phyloP scores from a whole-genome alignment of 768 basidiomycete species.

The Amanita pseudoporphyria region DNA sequence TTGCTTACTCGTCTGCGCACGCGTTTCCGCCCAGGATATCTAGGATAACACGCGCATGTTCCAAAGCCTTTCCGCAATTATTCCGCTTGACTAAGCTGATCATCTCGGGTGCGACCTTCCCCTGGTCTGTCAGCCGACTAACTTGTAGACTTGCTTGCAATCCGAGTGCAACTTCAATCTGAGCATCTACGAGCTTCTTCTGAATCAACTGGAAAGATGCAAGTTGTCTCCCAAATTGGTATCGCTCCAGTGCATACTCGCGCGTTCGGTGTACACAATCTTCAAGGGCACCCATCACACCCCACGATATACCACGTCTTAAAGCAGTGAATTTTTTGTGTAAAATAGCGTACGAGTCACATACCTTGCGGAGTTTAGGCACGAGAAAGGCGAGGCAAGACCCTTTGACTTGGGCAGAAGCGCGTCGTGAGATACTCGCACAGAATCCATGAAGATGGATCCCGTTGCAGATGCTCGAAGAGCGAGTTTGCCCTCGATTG shows the following conservation, averaged over 20 bases:
- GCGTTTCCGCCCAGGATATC: conserved; percentile 96
- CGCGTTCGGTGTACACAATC: conserved; percentile 76
- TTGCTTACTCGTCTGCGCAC: conserved; percentile 79
- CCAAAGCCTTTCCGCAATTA: conserved; percentile 88
- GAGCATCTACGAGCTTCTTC: conserved; percentile 93
- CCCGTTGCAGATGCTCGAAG: conserved; percentile 79
- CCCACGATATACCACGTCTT: conserved; percentile 88
- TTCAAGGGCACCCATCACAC: conserved; percentile 92
- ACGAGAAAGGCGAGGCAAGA: conserved; percentile 81
- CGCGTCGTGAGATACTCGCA: conserved; percentile 62
- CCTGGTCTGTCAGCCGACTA: conserved; percentile 79
- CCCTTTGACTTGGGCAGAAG: conserved; percentile 74
- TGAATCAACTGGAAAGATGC: conserved; percentile 97
- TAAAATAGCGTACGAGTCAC: conserved; percentile 2
- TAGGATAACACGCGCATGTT: conserved; percentile 70
- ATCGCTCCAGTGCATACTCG: conserved; percentile 79
- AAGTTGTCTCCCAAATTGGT: conserved; percentile 83
- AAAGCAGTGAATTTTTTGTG: neutral
- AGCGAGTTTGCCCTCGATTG: conserved; percentile 91
- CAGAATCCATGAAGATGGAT: conserved; percentile 89
- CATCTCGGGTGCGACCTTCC: conserved; percentile 79
- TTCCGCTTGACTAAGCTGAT: conserved; percentile 92
- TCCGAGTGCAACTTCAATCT: conserved; percentile 77
- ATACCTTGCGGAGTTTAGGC: conserved; percentile 80
- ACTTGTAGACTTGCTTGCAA: conserved; percentile 69